These are phyloP conservation scores for Neofusicoccum laricinum DNA, from an alignment of 2,329 filamentous ascomycete genomes.

Conservation along the genomic window DNA sequence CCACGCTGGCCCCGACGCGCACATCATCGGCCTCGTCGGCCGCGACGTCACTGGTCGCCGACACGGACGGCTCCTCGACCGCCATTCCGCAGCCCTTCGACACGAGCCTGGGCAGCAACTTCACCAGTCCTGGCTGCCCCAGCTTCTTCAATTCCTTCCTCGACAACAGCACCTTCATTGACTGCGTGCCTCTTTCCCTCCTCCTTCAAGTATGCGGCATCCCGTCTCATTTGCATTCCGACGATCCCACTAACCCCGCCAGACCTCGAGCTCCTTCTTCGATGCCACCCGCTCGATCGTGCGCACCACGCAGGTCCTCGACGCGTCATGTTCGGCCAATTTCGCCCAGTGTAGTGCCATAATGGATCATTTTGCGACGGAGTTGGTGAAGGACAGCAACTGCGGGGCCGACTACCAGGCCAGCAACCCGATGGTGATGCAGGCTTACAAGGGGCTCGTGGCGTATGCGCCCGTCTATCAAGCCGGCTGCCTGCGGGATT, in stretches of 20 bases:
- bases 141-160: conserved; percentile 68
- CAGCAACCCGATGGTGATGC: conserved; percentile 67
- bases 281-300: conserved; percentile 68
- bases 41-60: conserved; percentile 16
- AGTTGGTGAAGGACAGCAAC: conserved; percentile 60
- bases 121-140: conserved; percentile 56
- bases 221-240: neutral
- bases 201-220: conserved; percentile 65
- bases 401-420: conserved; percentile 70
- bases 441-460: conserved; percentile 72
- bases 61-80: neutral
- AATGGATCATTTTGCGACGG: conserved; percentile 62
- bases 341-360: conserved; percentile 62
- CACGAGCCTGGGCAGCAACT: conserved; percentile 50
- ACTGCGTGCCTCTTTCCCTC: conserved; percentile 80
- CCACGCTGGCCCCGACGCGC: conserved; percentile 7
- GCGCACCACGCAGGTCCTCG: conserved; percentile 72
- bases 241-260: conserved; percentile 20
- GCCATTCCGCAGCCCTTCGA: conserved; percentile 46
- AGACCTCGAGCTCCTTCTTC: conserved; percentile 86
- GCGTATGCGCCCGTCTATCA: conserved; percentile 77
- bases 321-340: conserved; percentile 71
- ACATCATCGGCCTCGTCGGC: neutral
- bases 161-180: conserved; percentile 61
- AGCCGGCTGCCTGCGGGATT: conserved; percentile 74